Evolutionary conservation across 805 yeast genomes (phyloP), one percentile per base, ranked within the genome.

Genomic region (Saturnispora besseyi): DNA sequence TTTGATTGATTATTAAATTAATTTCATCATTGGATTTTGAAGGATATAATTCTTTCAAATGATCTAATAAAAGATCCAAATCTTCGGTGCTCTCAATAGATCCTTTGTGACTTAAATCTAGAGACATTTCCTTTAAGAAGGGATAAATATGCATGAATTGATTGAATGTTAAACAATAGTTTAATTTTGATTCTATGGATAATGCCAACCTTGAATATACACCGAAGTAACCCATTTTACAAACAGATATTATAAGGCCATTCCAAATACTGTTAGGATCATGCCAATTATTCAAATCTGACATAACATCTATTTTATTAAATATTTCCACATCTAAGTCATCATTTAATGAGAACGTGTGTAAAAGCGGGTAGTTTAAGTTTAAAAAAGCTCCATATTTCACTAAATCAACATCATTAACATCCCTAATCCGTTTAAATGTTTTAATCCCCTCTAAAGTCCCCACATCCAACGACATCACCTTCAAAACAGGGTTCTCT

Each of bases 101-200:
- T 28, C 7, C 10, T 13, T 9, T 18, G 24, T 22, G 6, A 12
- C 10, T 41, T n/a, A 43, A 44, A 45, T 45, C 31, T 3, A 48
- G 41, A 5, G 22, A 36, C 22, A 33, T 29, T 24, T 48, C 41
- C 24, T 34, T 50, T 29, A 51, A 37, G 37, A 51, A 54, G 5
- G 55, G 53, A 18, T 47, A 48, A 13, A 54, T 32, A 33, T 50
- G 53, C 31, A 49, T 41, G 45, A 51, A 54, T 13, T 51, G 51
- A 18, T 42, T 18, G 26, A 51, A 54, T 18, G 42, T 46, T 21
- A 51, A 45, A 5, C 50, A 21, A 37, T 40, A 54, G 18, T 47
- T 45, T 13, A 21, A 22, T 5, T 49, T 50, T 13, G 34, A 11
- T 38, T 51, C 54, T 11, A 54, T 21, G 10, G 13, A n/a, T n/a